A percentile compares a stretch with the other conserved stretches of the same genome.
Evolutionary conservation across 2,329 filamentous ascomycete species (phyloP).

Genomic region (Neospermospora avenae): DNA sequence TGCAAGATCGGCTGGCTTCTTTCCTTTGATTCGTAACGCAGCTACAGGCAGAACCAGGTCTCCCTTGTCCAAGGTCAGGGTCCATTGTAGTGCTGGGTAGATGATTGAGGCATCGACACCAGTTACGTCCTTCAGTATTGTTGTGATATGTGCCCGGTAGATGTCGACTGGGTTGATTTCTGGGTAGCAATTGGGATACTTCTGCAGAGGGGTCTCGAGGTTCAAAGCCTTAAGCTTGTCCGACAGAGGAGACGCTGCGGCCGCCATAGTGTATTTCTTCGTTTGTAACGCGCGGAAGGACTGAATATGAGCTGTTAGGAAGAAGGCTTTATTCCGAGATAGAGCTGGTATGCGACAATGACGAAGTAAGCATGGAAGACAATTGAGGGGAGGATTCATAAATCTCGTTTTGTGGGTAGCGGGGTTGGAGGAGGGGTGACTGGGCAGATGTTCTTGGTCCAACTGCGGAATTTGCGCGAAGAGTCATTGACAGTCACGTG

Average conservation of each 20-base stretch:
- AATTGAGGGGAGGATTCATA: slow-evolving; percentile 29
- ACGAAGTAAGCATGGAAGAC: slow-evolving; percentile 22
- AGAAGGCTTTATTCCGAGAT: slow-evolving; percentile 9
- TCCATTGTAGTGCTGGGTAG: slow-evolving; percentile 76
- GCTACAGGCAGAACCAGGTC: slow-evolving; percentile 77
- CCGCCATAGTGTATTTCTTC: slow-evolving; percentile 27
- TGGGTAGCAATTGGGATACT: slow-evolving; percentile 58
- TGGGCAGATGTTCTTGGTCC: background rate
- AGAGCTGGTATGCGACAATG: slow-evolving; percentile 5
- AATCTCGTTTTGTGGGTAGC: slow-evolving; percentile 8
- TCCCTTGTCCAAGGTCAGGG: slow-evolving; percentile 74
- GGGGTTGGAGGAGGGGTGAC: slow-evolving; percentile 8
- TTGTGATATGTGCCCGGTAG: slow-evolving; percentile 73
- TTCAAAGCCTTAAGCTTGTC: slow-evolving; percentile 32
- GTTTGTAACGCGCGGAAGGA: slow-evolving; percentile 18
- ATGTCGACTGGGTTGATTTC: slow-evolving; percentile 74
- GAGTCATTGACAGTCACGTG: no score
- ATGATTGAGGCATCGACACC: slow-evolving; percentile 69
- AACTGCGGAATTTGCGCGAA: background rate
- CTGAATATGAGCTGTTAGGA: slow-evolving; percentile 10
- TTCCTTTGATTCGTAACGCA: slow-evolving; percentile 72
- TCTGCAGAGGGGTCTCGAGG: slow-evolving; percentile 25
- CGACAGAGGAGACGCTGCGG: slow-evolving; percentile 21
- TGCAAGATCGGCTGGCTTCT: slow-evolving; percentile 61
- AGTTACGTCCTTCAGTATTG: slow-evolving; percentile 64